Evolutionary conservation across 2,329 filamentous ascomycete genomes (phyloP), one percentile per base, ranked within the genome.

Genomic region (Ophiosphaerella herpotricha): DNA sequence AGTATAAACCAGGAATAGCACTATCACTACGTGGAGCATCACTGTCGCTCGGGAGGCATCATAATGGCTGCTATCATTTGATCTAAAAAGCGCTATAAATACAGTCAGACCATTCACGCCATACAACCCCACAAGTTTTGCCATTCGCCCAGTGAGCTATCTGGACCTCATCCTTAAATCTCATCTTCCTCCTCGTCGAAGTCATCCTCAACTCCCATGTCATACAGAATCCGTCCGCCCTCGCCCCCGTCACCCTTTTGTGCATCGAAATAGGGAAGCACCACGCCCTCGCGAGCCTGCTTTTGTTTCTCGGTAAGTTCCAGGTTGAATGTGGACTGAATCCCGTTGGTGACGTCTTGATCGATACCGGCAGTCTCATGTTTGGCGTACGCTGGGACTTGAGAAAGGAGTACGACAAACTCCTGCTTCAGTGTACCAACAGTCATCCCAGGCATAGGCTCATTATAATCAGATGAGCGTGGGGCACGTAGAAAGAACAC

Each of bases 181-280:
- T 97, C 92, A 75, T 97, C 92, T 66, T 97, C 91, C 67, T 96
- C 91, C 51, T 96, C 92, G 62, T 96, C 92, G 75, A 97, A 97
- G 71, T 97, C 91, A 74, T 99, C 94, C 76, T 97, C 94, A 55
- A 86, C 84, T 1, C 92, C 93, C 89, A 97, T 96, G 63, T 97
- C 93, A 71, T 99, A 99, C 66, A 99, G 70, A 58, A 99, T 99
- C 53, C 93, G 82, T 0, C 94, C 94, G 4, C 94, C 93, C 64
- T 96, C 91, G 0, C 92, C 92, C 4, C 82, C 83, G 50, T 78
- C 73, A 2, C 86, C 87, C 45, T 85, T 90, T 80, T 99, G 94
- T 21, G 94, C 94, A 77, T 99, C 94, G 74, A 95, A 97, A 72
- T 99, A 97, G 13, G 94, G 94, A 72, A 97, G 72, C 35, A 97